Percentiles rank a stretch among this genome's conserved stretches.
Conservation (phyloP, 257 asterid species). For the Primulina tabacum region DNA sequence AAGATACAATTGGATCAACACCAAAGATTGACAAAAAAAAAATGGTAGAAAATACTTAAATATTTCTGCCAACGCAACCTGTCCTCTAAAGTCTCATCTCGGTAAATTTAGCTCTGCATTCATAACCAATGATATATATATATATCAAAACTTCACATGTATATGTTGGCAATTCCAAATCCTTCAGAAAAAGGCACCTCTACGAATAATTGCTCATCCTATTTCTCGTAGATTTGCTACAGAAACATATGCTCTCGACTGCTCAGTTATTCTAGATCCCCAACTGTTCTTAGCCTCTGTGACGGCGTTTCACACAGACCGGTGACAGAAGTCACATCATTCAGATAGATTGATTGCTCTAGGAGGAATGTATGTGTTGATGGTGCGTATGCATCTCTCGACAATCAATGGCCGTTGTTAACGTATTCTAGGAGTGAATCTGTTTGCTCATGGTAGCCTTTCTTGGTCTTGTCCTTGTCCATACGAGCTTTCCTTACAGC, state of each 20-base stretch:
- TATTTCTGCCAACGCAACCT: constrained; percentile 17
- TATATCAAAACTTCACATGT: constrained; percentile 38
- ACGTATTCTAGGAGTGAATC: constrained; percentile 60
- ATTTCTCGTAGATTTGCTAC: constrained; percentile 13
- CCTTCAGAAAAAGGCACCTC: constrained; percentile 22
- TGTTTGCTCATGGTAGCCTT: constrained; percentile 48
- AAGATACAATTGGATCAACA: not conserved
- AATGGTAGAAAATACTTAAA: not conserved
- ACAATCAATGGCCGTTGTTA: constrained; percentile 45
- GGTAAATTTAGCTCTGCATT: constrained; percentile 29
- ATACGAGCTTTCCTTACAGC: constrained; percentile 85
- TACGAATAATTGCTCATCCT: constrained; percentile 16
- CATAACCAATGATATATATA: constrained; percentile 26
- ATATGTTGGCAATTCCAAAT: constrained; percentile 25
- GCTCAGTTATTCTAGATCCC: not conserved
- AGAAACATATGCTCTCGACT: not conserved
- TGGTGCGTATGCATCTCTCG: constrained; percentile 11
- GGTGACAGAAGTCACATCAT: not conserved
- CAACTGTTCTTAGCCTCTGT: constrained; percentile 9
- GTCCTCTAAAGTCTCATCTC: constrained; percentile 23
- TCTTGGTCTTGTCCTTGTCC: constrained; percentile 48
- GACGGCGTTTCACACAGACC: constrained; percentile 1
- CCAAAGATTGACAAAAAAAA: constrained; percentile 9
- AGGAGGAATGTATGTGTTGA: constrained; percentile 15
- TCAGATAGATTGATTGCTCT: constrained; percentile 11